These are phyloP conservation scores for Penicillium sp. DNA, from an alignment of 2,329 filamentous ascomycete genomes.

Conservation along the genomic window DNA sequence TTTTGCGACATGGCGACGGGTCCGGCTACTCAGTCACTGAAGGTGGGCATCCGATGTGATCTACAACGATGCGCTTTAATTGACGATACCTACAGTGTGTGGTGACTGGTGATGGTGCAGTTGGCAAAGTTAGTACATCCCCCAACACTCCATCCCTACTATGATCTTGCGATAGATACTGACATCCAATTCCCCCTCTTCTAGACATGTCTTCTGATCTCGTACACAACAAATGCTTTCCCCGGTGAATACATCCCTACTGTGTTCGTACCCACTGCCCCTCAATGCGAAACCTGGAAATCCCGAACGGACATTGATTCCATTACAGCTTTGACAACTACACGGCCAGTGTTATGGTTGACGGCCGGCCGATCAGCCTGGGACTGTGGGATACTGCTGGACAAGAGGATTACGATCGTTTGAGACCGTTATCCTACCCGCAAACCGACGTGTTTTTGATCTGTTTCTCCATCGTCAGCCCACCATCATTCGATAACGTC, in stretches of 20 bases:
- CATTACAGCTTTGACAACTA: conserved; percentile 88
- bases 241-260: conserved; percentile 99
- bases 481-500: conserved; percentile 97
- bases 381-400: conserved; percentile 98
- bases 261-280: conserved; percentile 54
- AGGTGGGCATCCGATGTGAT: conserved; percentile 59
- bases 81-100: conserved; percentile 69
- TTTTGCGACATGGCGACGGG: conserved; percentile 65
- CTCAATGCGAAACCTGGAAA: conserved; percentile 8
- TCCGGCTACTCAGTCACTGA: conserved; percentile 84
- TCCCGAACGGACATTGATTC: conserved; percentile 19
- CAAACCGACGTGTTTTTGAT: conserved; percentile 98
- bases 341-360: conserved; percentile 97
- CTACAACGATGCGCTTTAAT: conserved; percentile 35
- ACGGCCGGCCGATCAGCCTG: conserved; percentile 94
- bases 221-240: conserved; percentile 98
- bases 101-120: conserved; percentile 97
- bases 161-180: neutral
- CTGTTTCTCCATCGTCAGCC: conserved; percentile 97
- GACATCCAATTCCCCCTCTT: neutral
- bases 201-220: conserved; percentile 97
- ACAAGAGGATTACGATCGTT: conserved; percentile 96
- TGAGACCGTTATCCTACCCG: conserved; percentile 92
- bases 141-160: neutral
- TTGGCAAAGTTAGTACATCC: conserved; percentile 76